Evolutionary conservation across 2,329 filamentous ascomycete species (phyloP), one percentile per base, ranked within the genome.

Genomic region (Ophiostoma fasciatum): DNA sequence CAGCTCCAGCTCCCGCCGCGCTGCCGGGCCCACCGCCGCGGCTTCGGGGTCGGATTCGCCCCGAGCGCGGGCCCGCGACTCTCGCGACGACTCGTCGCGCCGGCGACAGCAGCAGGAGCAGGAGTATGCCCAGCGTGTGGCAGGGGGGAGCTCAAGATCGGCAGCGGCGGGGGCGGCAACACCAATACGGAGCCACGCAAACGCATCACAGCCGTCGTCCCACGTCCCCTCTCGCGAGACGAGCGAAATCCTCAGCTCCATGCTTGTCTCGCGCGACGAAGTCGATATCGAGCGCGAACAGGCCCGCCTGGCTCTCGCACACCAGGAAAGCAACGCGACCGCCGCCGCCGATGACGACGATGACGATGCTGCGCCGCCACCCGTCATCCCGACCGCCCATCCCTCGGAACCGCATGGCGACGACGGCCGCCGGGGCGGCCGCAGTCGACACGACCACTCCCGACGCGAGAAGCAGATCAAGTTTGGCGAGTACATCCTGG

Each of bases 401-500:
- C 19, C 26, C 2, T 13, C 35, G 2, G 35, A 31, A 3, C 28
- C 36, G 7, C 28, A 35, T 7, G 55, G 61, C 12, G 53, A 59
- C 5, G 66, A 72, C 21, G 52, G 60, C 33, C 60, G 65, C 22
- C 63, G 66, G 11, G 61, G 62, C 23, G 57, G 57, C 8, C 63
- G 72, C 37, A 75, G 70, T 42, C 60, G 74, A 25, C 73, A 78
- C 42, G 73, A 78, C 43, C 69, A 76, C 49, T 58, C 60, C 0
- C 68, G 66, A 44, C 53, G 61, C 26, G 66, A 76, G 48, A 94
- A 92, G 62, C 74, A 80, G 45, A 85, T 80, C 28, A 87, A 83
- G 46, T 96, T 98, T 54, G 88, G 88, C 41, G 85, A 94, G 44
- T 98, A 96, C 57, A 84, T 93, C 42, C 69, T 98, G 4, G 90